Evolutionary conservation across 1,284 basidiomycete species (phyloP).

Genomic region (Porphyrellus sp.): DNA sequence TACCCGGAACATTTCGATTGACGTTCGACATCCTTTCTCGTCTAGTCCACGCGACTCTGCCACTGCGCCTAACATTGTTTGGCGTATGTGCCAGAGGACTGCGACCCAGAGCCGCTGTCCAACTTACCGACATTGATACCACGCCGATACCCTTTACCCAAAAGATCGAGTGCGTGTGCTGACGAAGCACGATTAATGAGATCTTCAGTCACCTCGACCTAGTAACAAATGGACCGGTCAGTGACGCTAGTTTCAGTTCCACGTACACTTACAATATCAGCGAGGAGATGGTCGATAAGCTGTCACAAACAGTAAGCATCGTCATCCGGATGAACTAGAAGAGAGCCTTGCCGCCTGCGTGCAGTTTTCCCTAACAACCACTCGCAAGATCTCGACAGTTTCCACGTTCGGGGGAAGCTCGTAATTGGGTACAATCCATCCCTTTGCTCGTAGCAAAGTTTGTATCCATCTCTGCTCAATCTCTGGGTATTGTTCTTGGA

Average conservation of each 20-base stretch:
- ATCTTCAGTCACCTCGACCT: slow-evolving; percentile 62
- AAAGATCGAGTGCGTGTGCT: slow-evolving; percentile 47
- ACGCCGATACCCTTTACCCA: slow-evolving; percentile 35
- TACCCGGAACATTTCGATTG: not conserved
- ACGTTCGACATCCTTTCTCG: not conserved
- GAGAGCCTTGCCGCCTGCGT: slow-evolving; percentile 47
- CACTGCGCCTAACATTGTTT: slow-evolving; percentile 59
- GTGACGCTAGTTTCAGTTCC: not conserved
- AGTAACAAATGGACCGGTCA: not conserved
- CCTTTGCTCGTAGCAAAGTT: slow-evolving; percentile 69
- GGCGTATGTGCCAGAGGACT: slow-evolving; percentile 59
- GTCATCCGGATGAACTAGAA: not conserved
- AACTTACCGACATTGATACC: slow-evolving; percentile 38
- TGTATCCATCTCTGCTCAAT: slow-evolving; percentile 91
- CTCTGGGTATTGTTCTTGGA: slow-evolving; percentile 67
- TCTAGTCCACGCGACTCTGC: not conserved
- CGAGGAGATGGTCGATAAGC: slow-evolving; percentile 62
- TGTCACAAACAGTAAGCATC: slow-evolving; percentile 28
- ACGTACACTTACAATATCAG: slow-evolving; percentile 52
- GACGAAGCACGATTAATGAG: slow-evolving; percentile 47
- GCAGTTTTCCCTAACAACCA: slow-evolving; percentile 80
- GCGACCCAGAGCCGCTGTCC: slow-evolving; percentile 45
- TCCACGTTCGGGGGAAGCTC: slow-evolving; percentile 72
- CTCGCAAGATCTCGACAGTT: slow-evolving; percentile 76
- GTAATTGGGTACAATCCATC: slow-evolving; percentile 90